Conservation (phyloP, 768 basidiomycete genomes). For the Thelephora aurantiotincta region DNA sequence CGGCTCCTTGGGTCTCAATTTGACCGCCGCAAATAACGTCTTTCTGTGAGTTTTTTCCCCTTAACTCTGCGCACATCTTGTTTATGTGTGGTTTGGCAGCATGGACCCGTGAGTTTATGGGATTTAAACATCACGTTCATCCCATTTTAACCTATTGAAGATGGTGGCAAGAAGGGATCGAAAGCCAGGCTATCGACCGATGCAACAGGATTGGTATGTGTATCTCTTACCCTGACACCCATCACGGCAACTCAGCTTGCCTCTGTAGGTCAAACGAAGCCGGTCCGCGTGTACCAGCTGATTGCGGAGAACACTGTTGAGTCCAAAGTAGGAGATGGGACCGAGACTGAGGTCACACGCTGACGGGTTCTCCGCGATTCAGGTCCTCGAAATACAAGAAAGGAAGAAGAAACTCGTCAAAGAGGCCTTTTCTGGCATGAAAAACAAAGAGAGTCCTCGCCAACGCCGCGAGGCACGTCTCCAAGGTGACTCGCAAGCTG, state of each 20-base stretch:
- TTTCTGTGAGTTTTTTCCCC: slow-evolving; percentile 41
- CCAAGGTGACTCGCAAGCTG: slow-evolving; percentile 37
- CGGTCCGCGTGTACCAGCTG: slow-evolving; percentile 78
- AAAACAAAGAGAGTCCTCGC: slow-evolving; percentile 56
- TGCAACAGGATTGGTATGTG: slow-evolving; percentile 38
- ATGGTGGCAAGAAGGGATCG: slow-evolving; percentile 86
- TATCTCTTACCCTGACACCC: neutral
- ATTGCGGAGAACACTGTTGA: slow-evolving; percentile 87
- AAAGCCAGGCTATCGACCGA: slow-evolving; percentile 72
- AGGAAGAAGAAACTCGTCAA: slow-evolving; percentile 69
- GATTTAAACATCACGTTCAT: neutral
- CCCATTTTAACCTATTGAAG: slow-evolving; percentile 18
- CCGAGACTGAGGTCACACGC: neutral
- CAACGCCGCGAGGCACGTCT: slow-evolving; percentile 71
- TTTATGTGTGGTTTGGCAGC: slow-evolving; percentile 19
- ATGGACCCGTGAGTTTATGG: slow-evolving; percentile 67
- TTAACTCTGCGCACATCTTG: neutral
- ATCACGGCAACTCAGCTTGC: neutral
- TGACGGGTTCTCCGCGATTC: neutral
- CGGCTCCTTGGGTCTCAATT: slow-evolving; percentile 76
- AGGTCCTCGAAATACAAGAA: slow-evolving; percentile 79
- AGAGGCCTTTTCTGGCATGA: slow-evolving; percentile 78
- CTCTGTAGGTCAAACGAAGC: slow-evolving; percentile 69
- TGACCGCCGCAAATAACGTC: slow-evolving; percentile 83
- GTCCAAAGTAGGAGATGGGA: slow-evolving; percentile 40